phyloP scores from a whole-genome alignment of 768 basidiomycete species.

The Boletus sp. region DNA sequence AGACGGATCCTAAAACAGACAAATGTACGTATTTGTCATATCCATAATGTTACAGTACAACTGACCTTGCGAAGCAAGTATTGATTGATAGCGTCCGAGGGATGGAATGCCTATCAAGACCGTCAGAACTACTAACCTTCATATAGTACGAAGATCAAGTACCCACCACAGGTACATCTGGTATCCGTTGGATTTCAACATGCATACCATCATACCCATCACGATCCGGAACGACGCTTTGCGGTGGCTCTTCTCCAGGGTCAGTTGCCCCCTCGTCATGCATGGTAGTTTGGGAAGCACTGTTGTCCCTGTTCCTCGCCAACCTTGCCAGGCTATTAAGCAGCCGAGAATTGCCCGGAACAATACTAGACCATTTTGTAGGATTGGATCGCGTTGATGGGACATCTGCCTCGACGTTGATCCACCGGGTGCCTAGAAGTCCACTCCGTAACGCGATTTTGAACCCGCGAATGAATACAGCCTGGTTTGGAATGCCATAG shows the following conservation, averaged over 20 bases:
- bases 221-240: background rate
- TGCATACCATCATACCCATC: background rate
- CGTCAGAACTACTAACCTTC: background rate
- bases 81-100: conserved; percentile 2
- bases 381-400: background rate
- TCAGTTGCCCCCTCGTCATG: background rate
- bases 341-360: background rate
- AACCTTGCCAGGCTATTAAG: background rate
- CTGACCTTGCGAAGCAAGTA: conserved; percentile 1
- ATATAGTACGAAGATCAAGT: too few relatives aligned
- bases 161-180: background rate
- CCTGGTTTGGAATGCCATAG: conserved; percentile 9
- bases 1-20: background rate
- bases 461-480: conserved; percentile 20
- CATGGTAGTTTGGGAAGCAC: background rate
- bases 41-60: background rate
- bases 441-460: conserved; percentile 6
- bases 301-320: background rate
- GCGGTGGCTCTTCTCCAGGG: background rate
- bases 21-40: background rate
- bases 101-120: background rate
- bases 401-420: background rate
- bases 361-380: background rate
- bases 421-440: background rate
- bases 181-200: background rate